A percentile compares a stretch with the other conserved stretches of the same genome.
phyloP scores from a whole-genome alignment of 1,284 basidiomycete genomes.

The Malassezia arunalokei region DNA sequence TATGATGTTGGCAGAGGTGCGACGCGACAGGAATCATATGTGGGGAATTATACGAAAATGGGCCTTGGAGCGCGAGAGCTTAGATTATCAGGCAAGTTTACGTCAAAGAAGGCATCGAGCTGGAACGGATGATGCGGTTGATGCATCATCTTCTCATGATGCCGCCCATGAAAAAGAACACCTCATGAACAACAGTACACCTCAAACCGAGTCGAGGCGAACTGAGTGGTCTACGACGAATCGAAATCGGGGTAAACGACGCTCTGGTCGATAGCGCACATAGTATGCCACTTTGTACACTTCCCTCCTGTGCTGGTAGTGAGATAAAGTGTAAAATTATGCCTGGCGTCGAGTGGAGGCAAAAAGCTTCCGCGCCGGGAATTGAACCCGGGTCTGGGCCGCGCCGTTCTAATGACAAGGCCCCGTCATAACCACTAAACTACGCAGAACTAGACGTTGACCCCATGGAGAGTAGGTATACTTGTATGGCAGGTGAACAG shows the following conservation, averaged over 20 bases:
- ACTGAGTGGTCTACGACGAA: neutral
- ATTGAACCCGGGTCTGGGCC: slow-evolving; percentile 21
- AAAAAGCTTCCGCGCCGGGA: slow-evolving; percentile 18
- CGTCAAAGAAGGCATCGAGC: neutral
- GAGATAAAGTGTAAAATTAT: too few relatives aligned
- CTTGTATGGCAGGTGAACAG: neutral
- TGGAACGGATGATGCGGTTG: neutral
- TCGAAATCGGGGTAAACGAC: slow-evolving; percentile 3
- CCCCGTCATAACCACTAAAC: slow-evolving; percentile 21
- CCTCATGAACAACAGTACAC: neutral
- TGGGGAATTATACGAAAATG: slow-evolving; percentile 12
- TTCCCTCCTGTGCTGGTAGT: neutral
- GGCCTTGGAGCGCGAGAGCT: slow-evolving; percentile 10
- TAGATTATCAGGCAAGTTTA: slow-evolving; percentile 4
- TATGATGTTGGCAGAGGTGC: slow-evolving; percentile 9
- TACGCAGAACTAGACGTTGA: slow-evolving; percentile 12
- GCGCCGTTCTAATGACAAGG: slow-evolving; percentile 14
- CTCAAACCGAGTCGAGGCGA: neutral
- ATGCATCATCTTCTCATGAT: neutral
- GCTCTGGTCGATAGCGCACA: neutral
- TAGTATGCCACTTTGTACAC: neutral
- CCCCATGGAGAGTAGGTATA: neutral
- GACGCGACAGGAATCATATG: slow-evolving; percentile 6
- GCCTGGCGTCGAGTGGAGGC: neutral
- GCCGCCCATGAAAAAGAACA: neutral